These are phyloP conservation scores for Arabidopsis hybrid DNA, from an alignment of 441 rosid species.

Conservation along the genomic window DNA sequence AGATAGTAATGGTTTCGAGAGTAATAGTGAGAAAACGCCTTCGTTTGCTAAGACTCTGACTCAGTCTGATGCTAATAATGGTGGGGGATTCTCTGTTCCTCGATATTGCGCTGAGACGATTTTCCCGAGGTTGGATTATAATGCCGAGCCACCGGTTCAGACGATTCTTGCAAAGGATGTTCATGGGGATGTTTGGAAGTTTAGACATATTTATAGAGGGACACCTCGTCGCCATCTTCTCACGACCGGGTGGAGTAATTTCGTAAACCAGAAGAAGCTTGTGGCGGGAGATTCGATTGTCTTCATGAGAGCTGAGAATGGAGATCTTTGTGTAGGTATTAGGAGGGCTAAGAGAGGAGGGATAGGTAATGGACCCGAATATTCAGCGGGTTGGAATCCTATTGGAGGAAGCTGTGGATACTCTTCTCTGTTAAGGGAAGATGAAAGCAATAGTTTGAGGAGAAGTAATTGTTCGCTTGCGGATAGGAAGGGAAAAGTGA, in stretches of 20 bases:
- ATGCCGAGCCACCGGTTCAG: slow-evolving; percentile 96
- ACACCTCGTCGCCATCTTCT: slow-evolving; percentile 95
- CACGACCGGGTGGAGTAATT: slow-evolving; percentile 99
- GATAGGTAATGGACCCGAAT: slow-evolving; percentile 75
- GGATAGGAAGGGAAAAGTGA: slow-evolving; percentile 61
- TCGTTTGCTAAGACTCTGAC: slow-evolving; percentile 96
- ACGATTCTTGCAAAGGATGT: slow-evolving; percentile 90
- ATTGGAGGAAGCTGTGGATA: slow-evolving; percentile 55
- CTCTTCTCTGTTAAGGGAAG: slow-evolving; percentile 64
- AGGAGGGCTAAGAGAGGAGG: slow-evolving; percentile 90
- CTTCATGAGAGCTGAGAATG: slow-evolving; percentile 79
- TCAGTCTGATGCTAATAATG: slow-evolving; percentile 96
- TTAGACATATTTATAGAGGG: slow-evolving; percentile 96
- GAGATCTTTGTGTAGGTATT: slow-evolving; percentile 93
- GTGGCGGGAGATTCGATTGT: slow-evolving; percentile 98
- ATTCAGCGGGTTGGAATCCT: slow-evolving; percentile 75
- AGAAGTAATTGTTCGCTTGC: slow-evolving; percentile 47
- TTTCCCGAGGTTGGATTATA: slow-evolving; percentile 84
- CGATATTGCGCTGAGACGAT: slow-evolving; percentile 98
- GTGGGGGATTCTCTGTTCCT: slow-evolving; percentile 99
- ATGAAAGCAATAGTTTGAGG: slow-evolving; percentile 53
- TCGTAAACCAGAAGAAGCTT: slow-evolving; percentile 95
- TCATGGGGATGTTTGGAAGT: slow-evolving; percentile 93
- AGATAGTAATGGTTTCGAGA: slow-evolving; percentile 41
- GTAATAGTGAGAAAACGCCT: slow-evolving; percentile 68